Base-by-base conservation (phyloP, 345 rosid species). In the Geranium rotundifolium region DNA sequence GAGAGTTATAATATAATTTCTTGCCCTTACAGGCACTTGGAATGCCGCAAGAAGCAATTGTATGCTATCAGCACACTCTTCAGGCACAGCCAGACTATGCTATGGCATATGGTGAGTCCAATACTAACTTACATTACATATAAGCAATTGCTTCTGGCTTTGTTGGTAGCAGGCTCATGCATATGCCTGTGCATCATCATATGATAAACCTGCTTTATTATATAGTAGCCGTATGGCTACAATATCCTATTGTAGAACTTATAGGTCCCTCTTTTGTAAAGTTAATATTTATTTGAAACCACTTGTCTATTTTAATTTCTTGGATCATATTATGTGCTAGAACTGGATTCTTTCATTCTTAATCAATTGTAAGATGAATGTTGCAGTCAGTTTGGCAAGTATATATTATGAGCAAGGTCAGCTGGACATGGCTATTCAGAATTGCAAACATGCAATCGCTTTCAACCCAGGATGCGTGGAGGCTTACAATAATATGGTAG, bases 401-500 rank as follows among this genome's bases (percentile, higher is more conserved):
- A 78, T 85, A 14, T 80, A 86, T 72, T 85, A 95, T 76, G 97
- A 95, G 71, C 85, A 80, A 80, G 91, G 93, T 64, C 95, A 90
- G 69, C 70, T 85, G 64, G 99, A 90, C 63, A 46, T 86, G 84
- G 93, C 99, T 56, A 88, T 95, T 68, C 77, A 79, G 52, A 87
- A 90, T 72, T 90, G 88, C 69, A 88, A 83, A 78, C 91, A 79
- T 80, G 99, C 99, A 39, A 75, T 95, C 73, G 57, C 84, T 57
- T 81, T 79, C 57, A 97, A 95, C 81, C 76, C 87, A 19, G 79
- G 93, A 74, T 90, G 81, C 77, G 68, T 90, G 78, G 99, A 95
- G 86, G 99, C 96, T 30, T 95, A 90, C 68, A 95, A 90, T 70
- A 90, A 90, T 82, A 76, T 95, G 96, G 99, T 95, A 72, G 65